Base-by-base conservation (phyloP, 1,284 basidiomycete genomes). In the Puccinia brachypodii region DNA sequence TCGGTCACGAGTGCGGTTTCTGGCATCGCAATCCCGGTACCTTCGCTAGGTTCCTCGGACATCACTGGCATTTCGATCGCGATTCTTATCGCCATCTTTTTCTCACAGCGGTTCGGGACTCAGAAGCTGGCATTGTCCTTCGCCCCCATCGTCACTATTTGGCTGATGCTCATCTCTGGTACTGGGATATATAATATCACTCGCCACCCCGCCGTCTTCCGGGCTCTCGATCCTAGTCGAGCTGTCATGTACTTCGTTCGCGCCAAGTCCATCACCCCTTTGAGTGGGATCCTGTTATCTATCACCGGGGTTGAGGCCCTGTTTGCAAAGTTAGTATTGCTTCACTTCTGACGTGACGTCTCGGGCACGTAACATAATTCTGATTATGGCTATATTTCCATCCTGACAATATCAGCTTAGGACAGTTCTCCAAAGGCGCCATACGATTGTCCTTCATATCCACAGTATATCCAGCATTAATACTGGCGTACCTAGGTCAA, bases 221-320 rank as follows among this genome's bases (percentile, higher is more conserved):
- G 91, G 9, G 91, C 91, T 0, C 89, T 90, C 82, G 91, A 92
- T 84, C 91, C 91, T 0, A 91, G 90, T 11, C 88, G 91, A 8
- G 91, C 91, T 0, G 86, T 92, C 22, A 86, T 91, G 84, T 90
- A 89, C 11, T 92, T 92, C 82, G 89, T 91, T 0, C 89, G 91
- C 9, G 92, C 91, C 1, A 87, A 87, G 74, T 86, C 91, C 82
- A 92, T 90, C 81, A 90, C 91, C 82, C 84, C 90, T 3, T 88
- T 92, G 1, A 88, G 90, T n/a, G 91, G 91, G 56, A 88, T 92
- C 0, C 85, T 92, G 8, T 88, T 92, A 0, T 89, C 90, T 0
- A 84, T 92, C 28, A 92, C 91, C 0, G 91, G 91, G 0, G 91
- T 89, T 83, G 91, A 92, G 85, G 91, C 91, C 2, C 87, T 92